Conservation (phyloP, 768 basidiomycete genomes). For the Saitozyma podzolica region DNA sequence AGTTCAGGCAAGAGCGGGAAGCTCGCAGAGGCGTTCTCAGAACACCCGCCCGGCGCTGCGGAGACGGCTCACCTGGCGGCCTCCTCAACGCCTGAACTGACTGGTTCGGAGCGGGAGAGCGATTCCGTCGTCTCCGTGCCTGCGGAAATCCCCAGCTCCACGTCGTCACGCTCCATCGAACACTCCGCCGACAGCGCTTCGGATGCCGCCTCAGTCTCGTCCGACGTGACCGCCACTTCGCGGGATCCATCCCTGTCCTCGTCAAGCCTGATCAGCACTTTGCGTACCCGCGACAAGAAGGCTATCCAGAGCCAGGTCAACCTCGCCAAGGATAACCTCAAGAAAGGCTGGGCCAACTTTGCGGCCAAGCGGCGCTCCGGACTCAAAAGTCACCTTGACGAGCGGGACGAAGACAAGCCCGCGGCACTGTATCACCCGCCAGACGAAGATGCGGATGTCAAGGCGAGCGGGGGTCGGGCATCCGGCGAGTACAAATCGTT, state of each 20-base stretch:
- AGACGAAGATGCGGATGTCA: slow-evolving; percentile 25
- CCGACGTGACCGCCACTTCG: slow-evolving; percentile 1
- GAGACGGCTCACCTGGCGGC: too few relatives aligned
- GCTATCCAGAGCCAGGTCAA: slow-evolving; percentile 71
- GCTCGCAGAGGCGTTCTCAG: too few relatives aligned
- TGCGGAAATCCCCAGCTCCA: too few relatives aligned
- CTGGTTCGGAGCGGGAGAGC: too few relatives aligned
- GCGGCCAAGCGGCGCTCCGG: slow-evolving; percentile 50
- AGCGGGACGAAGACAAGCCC: slow-evolving; percentile 16
- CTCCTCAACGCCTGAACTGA: too few relatives aligned
- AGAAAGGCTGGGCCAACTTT: slow-evolving; percentile 90
- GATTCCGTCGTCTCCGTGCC: too few relatives aligned
- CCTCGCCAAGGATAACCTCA: slow-evolving; percentile 75
- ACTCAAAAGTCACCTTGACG: slow-evolving; percentile 2
- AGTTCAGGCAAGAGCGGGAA: too few relatives aligned
- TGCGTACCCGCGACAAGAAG: slow-evolving; percentile 76
- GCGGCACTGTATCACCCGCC: slow-evolving; percentile 32
- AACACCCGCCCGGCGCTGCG: too few relatives aligned
- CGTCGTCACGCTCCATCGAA: too few relatives aligned
- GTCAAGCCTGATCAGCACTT: slow-evolving; percentile 73
- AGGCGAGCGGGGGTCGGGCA: not conserved
- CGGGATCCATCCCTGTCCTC: slow-evolving; percentile 53
- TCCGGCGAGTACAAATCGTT: slow-evolving; percentile 14
- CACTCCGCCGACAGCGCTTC: slow-evolving; percentile 1
- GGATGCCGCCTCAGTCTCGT: too few relatives aligned